phyloP scores from a whole-genome alignment of 768 basidiomycete species.

The Mrakia gelida region DNA sequence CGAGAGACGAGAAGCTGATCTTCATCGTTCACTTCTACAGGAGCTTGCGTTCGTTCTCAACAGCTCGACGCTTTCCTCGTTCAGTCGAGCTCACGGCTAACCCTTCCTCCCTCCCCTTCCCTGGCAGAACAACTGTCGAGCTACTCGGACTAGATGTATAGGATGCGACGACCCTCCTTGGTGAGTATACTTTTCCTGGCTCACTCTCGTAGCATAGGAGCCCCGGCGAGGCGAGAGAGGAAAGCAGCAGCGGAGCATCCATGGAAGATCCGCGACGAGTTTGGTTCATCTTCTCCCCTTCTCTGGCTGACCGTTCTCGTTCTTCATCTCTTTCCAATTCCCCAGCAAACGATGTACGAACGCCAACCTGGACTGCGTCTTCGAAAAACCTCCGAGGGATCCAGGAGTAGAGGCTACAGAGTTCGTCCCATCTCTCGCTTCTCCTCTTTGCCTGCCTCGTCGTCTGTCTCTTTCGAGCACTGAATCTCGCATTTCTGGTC shows the following conservation, averaged over 20 bases:
- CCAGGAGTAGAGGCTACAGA: background rate
- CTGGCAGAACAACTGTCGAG: background rate
- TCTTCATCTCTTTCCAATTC: too few species aligned
- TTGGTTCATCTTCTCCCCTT: too few species aligned
- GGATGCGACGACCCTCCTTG: conserved; percentile 11
- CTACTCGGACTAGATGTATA: conserved; percentile 17
- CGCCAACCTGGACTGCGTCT: conserved; percentile 23
- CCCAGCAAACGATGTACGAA: conserved; percentile 4
- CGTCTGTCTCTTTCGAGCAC: background rate
- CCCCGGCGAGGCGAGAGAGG: too few species aligned
- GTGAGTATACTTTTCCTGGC: too few species aligned
- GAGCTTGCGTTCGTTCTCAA: conserved; percentile 25
- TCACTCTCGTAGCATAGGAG: too few species aligned
- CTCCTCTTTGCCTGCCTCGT: background rate
- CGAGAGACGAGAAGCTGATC: background rate
- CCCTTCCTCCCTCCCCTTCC: background rate
- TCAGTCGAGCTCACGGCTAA: background rate
- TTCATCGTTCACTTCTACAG: background rate
- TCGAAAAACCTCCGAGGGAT: conserved; percentile 10
- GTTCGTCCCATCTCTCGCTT: background rate
- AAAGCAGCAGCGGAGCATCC: too few species aligned
- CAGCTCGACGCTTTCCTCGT: too few species aligned
- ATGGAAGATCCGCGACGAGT: too few species aligned
- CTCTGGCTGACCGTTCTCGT: too few species aligned
- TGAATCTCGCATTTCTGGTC: background rate